phyloP scores from a whole-genome alignment of 768 basidiomycete species.

The Boletus barrowsii region DNA sequence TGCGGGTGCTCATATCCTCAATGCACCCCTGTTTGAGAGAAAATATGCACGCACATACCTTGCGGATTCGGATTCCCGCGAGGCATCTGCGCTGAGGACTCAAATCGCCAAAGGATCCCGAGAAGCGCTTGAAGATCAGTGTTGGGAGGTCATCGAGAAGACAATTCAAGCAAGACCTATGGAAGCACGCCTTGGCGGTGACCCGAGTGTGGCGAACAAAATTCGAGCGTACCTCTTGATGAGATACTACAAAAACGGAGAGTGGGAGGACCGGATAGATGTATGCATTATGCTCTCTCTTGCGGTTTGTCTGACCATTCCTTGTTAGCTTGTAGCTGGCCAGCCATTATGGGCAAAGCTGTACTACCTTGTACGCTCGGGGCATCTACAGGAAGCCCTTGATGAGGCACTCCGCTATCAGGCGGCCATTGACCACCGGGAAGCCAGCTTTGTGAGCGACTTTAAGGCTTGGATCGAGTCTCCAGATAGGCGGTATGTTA shows the following conservation, averaged over 20 bases:
- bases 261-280: slow-evolving; percentile 87
- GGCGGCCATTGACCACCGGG: slow-evolving; percentile 68
- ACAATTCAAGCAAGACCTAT: slow-evolving; percentile 77
- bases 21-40: slow-evolving; percentile 74
- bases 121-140: slow-evolving; percentile 85
- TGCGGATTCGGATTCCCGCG: slow-evolving; percentile 58
- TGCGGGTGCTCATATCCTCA: slow-evolving; percentile 78
- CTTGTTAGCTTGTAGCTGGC: slow-evolving; percentile 70
- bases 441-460: slow-evolving; percentile 77
- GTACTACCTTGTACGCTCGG: slow-evolving; percentile 89
- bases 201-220: slow-evolving; percentile 86
- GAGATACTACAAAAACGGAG: slow-evolving; percentile 73
- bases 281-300: slow-evolving; percentile 38
- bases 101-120: slow-evolving; percentile 78
- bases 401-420: slow-evolving; percentile 70
- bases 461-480: slow-evolving; percentile 84
- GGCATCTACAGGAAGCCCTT: slow-evolving; percentile 77
- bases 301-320: neutral
- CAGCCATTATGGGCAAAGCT: slow-evolving; percentile 91
- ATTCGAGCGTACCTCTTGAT: slow-evolving; percentile 85
- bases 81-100: slow-evolving; percentile 59
- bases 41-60: slow-evolving; percentile 82
- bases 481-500: slow-evolving; percentile 65
- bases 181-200: slow-evolving; percentile 87
- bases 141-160: slow-evolving; percentile 78